Evolutionary conservation across 768 basidiomycete species (phyloP).

Genomic region (Thelephora ganbajun): DNA sequence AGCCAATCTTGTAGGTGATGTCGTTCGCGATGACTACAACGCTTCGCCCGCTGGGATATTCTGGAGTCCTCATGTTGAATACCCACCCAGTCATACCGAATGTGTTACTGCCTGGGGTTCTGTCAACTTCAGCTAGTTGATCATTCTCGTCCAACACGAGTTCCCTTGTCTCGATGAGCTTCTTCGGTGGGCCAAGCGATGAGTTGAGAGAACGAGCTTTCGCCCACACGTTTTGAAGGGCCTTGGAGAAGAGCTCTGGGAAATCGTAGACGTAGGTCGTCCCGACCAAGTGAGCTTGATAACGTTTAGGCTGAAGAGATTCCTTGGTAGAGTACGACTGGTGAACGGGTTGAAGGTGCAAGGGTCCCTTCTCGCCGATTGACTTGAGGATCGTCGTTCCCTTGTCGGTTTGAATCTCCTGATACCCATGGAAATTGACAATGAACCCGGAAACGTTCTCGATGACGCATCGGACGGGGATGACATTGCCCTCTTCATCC

Average conservation of each 20-base stretch:
- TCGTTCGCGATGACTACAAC: slow-evolving; percentile 92
- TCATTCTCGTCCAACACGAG: slow-evolving; percentile 92
- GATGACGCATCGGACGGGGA: slow-evolving; percentile 93
- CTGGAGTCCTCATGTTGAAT: slow-evolving; percentile 83
- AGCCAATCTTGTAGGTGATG: slow-evolving; percentile 97
- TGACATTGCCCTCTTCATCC: slow-evolving; percentile 88
- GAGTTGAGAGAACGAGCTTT: slow-evolving; percentile 52
- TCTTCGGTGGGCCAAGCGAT: slow-evolving; percentile 59
- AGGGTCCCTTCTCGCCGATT: slow-evolving; percentile 93
- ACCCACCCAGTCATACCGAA: slow-evolving; percentile 99
- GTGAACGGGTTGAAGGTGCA: slow-evolving; percentile 92
- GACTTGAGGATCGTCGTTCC: slow-evolving; percentile 94
- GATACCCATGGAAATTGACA: slow-evolving; percentile 95
- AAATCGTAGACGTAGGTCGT: slow-evolving; percentile 99
- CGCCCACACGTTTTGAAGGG: slow-evolving; percentile 85
- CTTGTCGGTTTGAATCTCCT: slow-evolving; percentile 94
- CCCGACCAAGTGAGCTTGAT: slow-evolving; percentile 95
- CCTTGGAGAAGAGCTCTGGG: slow-evolving; percentile 97
- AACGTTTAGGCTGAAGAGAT: slow-evolving; percentile 95
- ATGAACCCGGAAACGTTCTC: slow-evolving; percentile 99
- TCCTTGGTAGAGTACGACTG: slow-evolving; percentile 94
- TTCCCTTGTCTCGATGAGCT: slow-evolving; percentile 72
- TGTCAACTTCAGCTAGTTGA: slow-evolving; percentile 77
- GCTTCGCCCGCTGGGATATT: slow-evolving; percentile 79
- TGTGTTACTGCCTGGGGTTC: slow-evolving; percentile 86